A percentile compares a stretch with the other conserved stretches of the same genome.
phyloP scores from a whole-genome alignment of 2,329 filamentous ascomycete genomes.

The Colletotrichum nymphaeae region DNA sequence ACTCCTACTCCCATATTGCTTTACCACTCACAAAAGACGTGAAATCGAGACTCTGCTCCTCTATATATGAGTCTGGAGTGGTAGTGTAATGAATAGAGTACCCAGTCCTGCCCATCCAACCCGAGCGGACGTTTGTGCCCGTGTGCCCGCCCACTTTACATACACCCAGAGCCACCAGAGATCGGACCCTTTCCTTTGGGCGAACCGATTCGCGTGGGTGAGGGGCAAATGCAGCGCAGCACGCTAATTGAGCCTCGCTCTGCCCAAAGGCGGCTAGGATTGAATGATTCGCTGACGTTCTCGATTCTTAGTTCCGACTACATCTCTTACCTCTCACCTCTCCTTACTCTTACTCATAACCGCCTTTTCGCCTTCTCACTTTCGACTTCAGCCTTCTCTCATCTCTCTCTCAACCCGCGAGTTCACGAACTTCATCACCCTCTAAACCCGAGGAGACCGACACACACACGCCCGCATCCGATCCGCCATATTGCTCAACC shows the following conservation, averaged over 20 bases:
- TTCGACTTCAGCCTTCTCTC: neutral
- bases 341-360: neutral
- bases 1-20: accelerated
- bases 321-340: neutral
- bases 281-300: constrained; percentile 31
- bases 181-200: neutral
- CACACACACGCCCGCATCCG: neutral
- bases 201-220: neutral
- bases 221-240: neutral
- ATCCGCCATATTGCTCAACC: neutral
- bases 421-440: neutral
- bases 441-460: neutral
- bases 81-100: neutral
- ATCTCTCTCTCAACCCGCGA: neutral
- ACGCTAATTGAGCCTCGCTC: constrained; percentile 28
- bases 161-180: neutral
- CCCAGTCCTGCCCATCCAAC: neutral
- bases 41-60: neutral
- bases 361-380: neutral
- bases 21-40: neutral
- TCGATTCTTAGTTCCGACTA: constrained; percentile 14
- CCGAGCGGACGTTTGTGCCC: neutral
- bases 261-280: constrained; percentile 12
- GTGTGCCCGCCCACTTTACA: neutral
- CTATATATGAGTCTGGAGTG: neutral